These are phyloP conservation scores for Cryptococcus sp. DNA, from an alignment of 1,284 basidiomycete species.

Conservation along the genomic window DNA sequence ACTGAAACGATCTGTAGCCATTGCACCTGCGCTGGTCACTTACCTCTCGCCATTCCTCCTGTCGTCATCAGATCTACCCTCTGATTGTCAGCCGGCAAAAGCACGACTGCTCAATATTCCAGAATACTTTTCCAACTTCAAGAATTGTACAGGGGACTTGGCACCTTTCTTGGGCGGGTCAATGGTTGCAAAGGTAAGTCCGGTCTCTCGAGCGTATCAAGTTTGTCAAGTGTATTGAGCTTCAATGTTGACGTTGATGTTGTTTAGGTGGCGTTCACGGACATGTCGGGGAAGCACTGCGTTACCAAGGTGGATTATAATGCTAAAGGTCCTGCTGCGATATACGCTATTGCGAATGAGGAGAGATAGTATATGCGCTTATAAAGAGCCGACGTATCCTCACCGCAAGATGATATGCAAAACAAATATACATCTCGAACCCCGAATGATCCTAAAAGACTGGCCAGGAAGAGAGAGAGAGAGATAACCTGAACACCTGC, in stretches of 20 bases:
- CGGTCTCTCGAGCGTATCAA: too few relatives aligned
- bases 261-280: conserved; percentile 40
- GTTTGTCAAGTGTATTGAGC: neutral
- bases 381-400: too few relatives aligned
- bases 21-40: conserved; percentile 67
- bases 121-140: conserved; percentile 89
- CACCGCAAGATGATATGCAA: too few relatives aligned
- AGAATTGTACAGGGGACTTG: conserved; percentile 76
- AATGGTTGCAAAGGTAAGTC: conserved; percentile 76
- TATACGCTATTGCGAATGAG: conserved; percentile 38
- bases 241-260: neutral
- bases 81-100: conserved; percentile 62
- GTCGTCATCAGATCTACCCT: conserved; percentile 59
- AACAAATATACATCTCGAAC: too few relatives aligned
- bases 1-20: conserved; percentile 33
- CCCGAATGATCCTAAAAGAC: too few relatives aligned
- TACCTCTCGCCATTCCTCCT: conserved; percentile 71
- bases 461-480: too few relatives aligned
- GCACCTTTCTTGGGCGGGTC: conserved; percentile 85
- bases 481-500: too few relatives aligned
- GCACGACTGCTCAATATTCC: conserved; percentile 74
- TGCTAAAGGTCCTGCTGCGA: conserved; percentile 46
- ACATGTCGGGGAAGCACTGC: conserved; percentile 45
- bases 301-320: conserved; percentile 54
- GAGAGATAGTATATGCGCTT: conserved; percentile 13